These are phyloP conservation scores for Fraxinus baroniana DNA, from an alignment of 305 asterid species.

Conservation along the genomic window DNA sequence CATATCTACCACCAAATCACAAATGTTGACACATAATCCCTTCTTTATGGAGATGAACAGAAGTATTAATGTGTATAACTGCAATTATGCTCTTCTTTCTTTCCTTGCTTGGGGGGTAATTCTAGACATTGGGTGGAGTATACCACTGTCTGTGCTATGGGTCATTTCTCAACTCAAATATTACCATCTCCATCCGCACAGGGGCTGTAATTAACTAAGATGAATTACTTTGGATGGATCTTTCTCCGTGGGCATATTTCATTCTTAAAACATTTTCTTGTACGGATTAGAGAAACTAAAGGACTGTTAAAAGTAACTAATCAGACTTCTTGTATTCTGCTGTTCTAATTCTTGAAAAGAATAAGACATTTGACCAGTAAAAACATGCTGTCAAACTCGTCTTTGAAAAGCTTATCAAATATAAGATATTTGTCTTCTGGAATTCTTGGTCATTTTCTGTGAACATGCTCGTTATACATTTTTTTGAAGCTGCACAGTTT, in stretches of 20 bases:
- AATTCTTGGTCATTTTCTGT: constrained; percentile 13
- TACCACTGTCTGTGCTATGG: background rate
- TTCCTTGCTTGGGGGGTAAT: background rate
- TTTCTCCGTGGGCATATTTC: background rate
- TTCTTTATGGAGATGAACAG: background rate
- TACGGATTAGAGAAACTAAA: background rate
- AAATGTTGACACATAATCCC: background rate
- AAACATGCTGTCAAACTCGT: constrained; percentile 14
- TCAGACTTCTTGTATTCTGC: constrained; percentile 13
- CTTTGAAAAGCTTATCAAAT: background rate
- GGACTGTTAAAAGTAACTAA: background rate
- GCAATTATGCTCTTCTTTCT: background rate
- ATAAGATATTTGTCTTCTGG: background rate
- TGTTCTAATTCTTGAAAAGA: constrained; percentile 13
- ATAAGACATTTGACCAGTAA: background rate
- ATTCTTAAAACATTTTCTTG: background rate
- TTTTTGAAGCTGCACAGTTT: constrained; percentile 1
- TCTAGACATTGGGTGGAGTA: background rate
- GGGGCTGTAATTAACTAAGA: background rate
- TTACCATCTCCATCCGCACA: background rate
- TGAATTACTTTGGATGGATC: background rate
- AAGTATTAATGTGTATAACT: background rate
- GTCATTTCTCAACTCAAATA: background rate
- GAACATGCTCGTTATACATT: constrained; percentile 9
- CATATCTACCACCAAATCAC: background rate